phyloP scores from a whole-genome alignment of 78 protist species.

The Chrysochromulina parva region DNA sequence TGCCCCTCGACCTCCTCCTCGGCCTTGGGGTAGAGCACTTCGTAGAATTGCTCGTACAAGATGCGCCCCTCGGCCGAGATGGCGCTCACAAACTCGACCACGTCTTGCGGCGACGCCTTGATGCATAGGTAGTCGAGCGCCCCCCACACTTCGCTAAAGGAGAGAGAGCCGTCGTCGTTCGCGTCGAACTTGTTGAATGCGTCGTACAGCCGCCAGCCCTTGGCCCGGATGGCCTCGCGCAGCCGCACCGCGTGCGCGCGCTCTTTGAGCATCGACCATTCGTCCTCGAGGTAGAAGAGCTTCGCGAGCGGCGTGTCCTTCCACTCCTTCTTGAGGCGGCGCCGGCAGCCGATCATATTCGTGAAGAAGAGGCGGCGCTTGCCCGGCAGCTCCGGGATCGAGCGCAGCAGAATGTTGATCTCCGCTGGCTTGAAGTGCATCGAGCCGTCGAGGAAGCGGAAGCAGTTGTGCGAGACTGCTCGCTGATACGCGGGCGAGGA shows the following conservation, averaged over 20 bases:
- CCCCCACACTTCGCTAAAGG: conserved; percentile 22
- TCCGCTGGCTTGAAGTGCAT: conserved; percentile 18
- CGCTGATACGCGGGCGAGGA: neutral
- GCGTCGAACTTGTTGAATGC: conserved; percentile 34
- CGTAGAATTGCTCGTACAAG: neutral
- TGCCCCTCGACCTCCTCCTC: neutral
- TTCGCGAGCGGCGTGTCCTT: conserved; percentile 26
- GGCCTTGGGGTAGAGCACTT: neutral
- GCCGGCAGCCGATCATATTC: neutral
- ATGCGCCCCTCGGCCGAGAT: neutral
- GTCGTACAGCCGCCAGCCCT: conserved; percentile 12
- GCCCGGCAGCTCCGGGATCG: neutral
- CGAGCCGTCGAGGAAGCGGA: conserved; percentile 23
- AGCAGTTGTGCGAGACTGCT: neutral
- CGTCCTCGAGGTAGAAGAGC: conserved; percentile 32
- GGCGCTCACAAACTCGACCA: neutral
- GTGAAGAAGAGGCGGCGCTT: conserved; percentile 42
- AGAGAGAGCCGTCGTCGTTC: neutral
- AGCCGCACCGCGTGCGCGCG: conserved; percentile 41
- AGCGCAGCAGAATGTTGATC: conserved; percentile 1
- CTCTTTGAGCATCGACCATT: conserved; percentile 20
- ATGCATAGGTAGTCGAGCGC: conserved; percentile 17
- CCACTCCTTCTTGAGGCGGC: conserved; percentile 25
- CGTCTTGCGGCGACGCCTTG: neutral
- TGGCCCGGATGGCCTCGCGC: conserved; percentile 18